Evolutionary conservation across 208 protist genomes (phyloP).

Genomic region (Leishmania lainsoni): DNA sequence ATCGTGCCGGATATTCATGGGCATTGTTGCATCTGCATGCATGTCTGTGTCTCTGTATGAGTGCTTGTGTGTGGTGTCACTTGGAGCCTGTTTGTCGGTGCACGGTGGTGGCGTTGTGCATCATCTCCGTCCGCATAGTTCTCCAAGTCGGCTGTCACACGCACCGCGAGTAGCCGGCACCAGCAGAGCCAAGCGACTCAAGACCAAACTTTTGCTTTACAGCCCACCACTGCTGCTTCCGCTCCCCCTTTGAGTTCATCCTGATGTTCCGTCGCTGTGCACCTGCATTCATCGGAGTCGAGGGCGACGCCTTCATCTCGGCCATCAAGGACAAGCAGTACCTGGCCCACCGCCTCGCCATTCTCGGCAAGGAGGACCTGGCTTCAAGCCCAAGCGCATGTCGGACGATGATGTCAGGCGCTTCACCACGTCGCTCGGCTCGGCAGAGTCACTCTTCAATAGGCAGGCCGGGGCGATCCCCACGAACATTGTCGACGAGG

Average conservation of each 20-base stretch:
- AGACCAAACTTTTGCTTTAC: not conserved
- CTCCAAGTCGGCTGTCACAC: not conserved
- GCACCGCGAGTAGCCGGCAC: not conserved
- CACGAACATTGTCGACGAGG: conserved; percentile 87
- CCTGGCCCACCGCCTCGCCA: conserved; percentile 79
- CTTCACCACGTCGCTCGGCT: conserved; percentile 85
- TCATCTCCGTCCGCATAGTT: not conserved
- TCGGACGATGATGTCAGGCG: conserved; percentile 78
- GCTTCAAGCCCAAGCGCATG: conserved; percentile 47
- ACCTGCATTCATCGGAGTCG: conserved; percentile 66
- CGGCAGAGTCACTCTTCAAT: conserved; percentile 83
- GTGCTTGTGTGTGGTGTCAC: not conserved
- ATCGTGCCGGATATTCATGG: not conserved
- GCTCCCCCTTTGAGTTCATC: not conserved
- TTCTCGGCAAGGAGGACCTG: conserved; percentile 74
- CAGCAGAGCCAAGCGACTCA: not conserved
- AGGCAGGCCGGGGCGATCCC: conserved; percentile 77
- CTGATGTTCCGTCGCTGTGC: conserved; percentile 68
- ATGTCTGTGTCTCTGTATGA: not conserved
- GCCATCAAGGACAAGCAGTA: conserved; percentile 80
- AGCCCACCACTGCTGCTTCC: not conserved
- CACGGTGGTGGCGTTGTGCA: not conserved
- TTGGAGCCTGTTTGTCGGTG: not conserved
- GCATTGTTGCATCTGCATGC: not conserved
- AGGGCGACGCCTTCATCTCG: conserved; percentile 74